Conservation (phyloP, 2,329 filamentous ascomycete genomes). For the Salinomyces thailandicus region DNA sequence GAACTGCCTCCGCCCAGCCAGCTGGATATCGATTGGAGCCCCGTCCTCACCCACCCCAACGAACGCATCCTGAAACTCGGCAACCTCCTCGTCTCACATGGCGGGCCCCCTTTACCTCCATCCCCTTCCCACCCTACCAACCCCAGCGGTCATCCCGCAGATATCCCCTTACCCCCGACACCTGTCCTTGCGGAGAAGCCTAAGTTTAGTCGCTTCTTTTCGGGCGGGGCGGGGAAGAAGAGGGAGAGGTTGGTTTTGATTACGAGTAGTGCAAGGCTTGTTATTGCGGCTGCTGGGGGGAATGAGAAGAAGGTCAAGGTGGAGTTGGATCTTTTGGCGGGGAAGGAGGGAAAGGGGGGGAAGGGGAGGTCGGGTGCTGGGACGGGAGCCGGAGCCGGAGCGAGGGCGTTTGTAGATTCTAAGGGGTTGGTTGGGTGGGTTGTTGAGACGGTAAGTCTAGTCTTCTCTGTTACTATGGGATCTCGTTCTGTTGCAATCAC, state of each 20-base stretch:
- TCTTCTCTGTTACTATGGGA: too few relatives aligned
- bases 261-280: constrained; percentile 79
- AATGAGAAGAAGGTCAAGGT: constrained; percentile 93
- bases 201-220: constrained; percentile 89
- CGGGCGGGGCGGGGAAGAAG: constrained; percentile 83
- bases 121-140: constrained; percentile 68
- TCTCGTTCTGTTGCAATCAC: too few relatives aligned
- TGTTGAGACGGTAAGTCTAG: constrained; percentile 85
- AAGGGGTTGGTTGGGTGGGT: constrained; percentile 83
- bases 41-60: constrained; percentile 79
- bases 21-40: constrained; percentile 96
- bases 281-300: constrained; percentile 81
- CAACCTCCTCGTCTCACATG: constrained; percentile 74
- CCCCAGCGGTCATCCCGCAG: constrained; percentile 58
- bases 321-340: constrained; percentile 71
- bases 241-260: constrained; percentile 88
- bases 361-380: too few relatives aligned
- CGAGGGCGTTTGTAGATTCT: constrained; percentile 70
- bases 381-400: constrained; percentile 67
- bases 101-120: too few relatives aligned
- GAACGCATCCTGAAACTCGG: constrained; percentile 91
- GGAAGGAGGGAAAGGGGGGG: too few relatives aligned
- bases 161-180: constrained; percentile 46
- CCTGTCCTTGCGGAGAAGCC: constrained; percentile 46
- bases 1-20: constrained; percentile 94